Base-by-base conservation (phyloP, 257 asterid species). In the Capsicum pubescens region DNA sequence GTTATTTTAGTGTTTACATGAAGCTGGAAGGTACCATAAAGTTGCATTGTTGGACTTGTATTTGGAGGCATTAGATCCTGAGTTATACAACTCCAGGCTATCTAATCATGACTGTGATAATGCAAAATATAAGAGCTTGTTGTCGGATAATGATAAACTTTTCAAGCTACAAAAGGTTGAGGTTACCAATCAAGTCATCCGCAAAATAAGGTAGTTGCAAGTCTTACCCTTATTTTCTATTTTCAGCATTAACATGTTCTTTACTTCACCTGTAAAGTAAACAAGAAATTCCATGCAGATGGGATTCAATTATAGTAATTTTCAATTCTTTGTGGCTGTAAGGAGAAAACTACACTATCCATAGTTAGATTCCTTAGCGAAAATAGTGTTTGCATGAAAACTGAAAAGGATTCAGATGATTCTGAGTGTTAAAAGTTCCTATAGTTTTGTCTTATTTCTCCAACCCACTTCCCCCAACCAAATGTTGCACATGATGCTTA, bases 21-120 rank as follows among this genome's bases (percentile, higher is more conserved):
- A 94, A 92, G 97, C 92, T 86, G 95, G 93, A 87, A 94, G 88
- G 88, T 87, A 83, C 84, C 88, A 85, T 81, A 91, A 91, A 87
- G 86, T 90, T 82, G 84, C 93, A 71, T 88, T 96, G 85, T 86
- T 94, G 79, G 97, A 96, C 87, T 56, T 95, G 81, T 93, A 89
- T 90, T 91, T 95, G 82, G 97, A 93, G 90, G 86, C 88, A 86
- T 90, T 94, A 17, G 93, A 91, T 87, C 92, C 91, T 81, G 89
- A 85, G 88, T 84, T 57, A 70, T 67, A 15, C 87, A 87, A 84
- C 87, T 84, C 91, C 84, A 71, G 83, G 79, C 82, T 88, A 86
- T 69, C 91, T 82, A 89, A 84, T 83, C 90, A 81, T 80, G 86
- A 76, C 35, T 32, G 19, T 74, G 90, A 72, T 77, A 80, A 83